Evolutionary conservation across 2,329 filamentous ascomycete species (phyloP).

Genomic region (Beauveria sp.): DNA sequence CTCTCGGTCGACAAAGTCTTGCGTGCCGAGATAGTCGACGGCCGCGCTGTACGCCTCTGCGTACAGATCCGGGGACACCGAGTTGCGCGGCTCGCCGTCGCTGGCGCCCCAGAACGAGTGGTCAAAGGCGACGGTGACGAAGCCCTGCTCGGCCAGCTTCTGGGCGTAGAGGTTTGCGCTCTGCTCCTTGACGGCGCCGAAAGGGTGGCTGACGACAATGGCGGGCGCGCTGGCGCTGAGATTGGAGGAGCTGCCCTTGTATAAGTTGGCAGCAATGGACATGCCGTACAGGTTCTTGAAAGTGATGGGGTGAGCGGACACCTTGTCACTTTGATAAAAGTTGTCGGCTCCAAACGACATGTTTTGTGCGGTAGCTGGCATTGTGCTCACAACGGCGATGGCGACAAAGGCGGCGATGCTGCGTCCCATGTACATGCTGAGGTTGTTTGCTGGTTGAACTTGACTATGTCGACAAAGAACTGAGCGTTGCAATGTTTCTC

Average conservation of each 20-base stretch:
- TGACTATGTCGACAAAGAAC: background rate
- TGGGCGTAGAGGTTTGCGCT: slow-evolving; percentile 24
- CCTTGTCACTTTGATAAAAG: background rate
- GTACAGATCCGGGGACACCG: slow-evolving; percentile 20
- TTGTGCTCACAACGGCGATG: background rate
- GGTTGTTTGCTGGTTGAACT: background rate
- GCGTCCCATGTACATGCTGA: background rate
- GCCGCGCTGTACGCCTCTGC: slow-evolving; percentile 24
- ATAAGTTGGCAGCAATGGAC: background rate
- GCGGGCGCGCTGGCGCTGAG: slow-evolving; percentile 10
- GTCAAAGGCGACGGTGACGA: slow-evolving; percentile 21
- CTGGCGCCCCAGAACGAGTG: slow-evolving; percentile 20
- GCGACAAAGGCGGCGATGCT: background rate
- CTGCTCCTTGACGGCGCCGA: slow-evolving; percentile 25
- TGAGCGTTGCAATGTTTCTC: no score
- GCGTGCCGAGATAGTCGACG: slow-evolving; percentile 22
- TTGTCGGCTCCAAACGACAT: background rate
- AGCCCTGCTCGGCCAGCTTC: slow-evolving; percentile 15
- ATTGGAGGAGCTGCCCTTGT: background rate
- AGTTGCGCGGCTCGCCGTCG: slow-evolving; percentile 19
- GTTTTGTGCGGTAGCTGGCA: background rate
- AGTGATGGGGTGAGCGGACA: background rate
- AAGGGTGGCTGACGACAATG: slow-evolving; percentile 22
- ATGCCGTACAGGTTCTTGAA: background rate
- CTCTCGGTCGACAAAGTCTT: slow-evolving; percentile 20